Evolutionary conservation across 495 filamentous ascomycete species (phyloP), one percentile per base, ranked within the genome.

Genomic region (Apodospora peruviana): DNA sequence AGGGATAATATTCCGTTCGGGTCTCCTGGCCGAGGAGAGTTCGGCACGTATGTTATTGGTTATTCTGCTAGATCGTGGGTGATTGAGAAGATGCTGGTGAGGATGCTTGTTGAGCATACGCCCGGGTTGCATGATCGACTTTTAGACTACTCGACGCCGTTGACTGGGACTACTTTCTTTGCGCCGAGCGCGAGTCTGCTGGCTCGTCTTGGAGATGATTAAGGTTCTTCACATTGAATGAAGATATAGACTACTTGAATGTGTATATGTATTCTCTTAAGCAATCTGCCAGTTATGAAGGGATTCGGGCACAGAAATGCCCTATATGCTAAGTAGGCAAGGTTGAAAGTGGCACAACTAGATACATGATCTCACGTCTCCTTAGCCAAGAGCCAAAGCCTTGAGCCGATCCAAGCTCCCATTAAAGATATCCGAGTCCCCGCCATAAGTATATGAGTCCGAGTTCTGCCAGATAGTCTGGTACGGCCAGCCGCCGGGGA

Each of bases 391-490:
- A 3, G 44, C 44, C 32, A 46, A 21, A 2, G 16, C 9, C 8
- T 19, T 21, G 17, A 46, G 32, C 4, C 29, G 9, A 12, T 16
- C 20, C 44, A 46, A 21, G 7, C 20, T 19, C 0, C 77, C 77
- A 42, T 79, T 80, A 45, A 77, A 79, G 12, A 69, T 58, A 54
- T 79, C 73, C 11, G 70, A 73, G 45, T 80, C 75, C 0, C 77
- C 77, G 19, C 76, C 76, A 56, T 69, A 76, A 18, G 52, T 47
- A 45, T 74, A 77, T 7, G 55, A 46, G 29, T 72, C 69, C 24
- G 62, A 62, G 53, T 77, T 73, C 62, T 84, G 81, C 81, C 81
- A 85, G 58, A 84, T 73, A 23, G 75, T 79, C 61, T 83, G 74
- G 55, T 62, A 75, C 2, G 68, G 56, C 82, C 82, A 85, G 16